These are phyloP conservation scores for Nakazawaea populi DNA, from an alignment of 805 yeast species.

Conservation along the genomic window DNA sequence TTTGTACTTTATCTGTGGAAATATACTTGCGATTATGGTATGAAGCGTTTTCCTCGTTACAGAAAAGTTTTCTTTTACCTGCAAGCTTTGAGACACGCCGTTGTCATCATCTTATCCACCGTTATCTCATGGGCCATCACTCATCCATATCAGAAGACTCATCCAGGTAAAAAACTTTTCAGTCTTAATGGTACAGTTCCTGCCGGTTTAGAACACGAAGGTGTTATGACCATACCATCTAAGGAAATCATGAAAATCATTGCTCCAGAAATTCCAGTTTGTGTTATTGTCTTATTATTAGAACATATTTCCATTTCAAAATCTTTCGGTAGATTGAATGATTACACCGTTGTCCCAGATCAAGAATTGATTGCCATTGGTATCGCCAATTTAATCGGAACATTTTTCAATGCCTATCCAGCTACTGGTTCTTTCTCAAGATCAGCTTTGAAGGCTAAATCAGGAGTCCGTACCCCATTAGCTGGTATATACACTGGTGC, in stretches of 20 bases:
- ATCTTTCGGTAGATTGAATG: conserved; percentile 89
- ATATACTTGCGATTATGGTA: conserved; percentile 51
- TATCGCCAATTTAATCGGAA: conserved; percentile 82
- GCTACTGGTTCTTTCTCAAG: conserved; percentile 95
- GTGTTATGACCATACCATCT: conserved; percentile 59
- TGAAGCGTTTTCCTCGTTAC: conserved; percentile 54
- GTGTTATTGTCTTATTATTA: conserved; percentile 72
- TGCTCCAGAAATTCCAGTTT: conserved; percentile 80
- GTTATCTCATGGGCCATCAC: conserved; percentile 76
- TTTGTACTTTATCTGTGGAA: conserved; percentile 71
- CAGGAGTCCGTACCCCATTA: conserved; percentile 92
- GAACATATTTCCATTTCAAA: conserved; percentile 94
- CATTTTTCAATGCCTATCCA: conserved; percentile 90
- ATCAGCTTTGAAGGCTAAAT: conserved; percentile 89
- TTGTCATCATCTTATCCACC: conserved; percentile 77
- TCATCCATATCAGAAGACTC: conserved; percentile 35
- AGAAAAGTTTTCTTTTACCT: conserved; percentile 59
- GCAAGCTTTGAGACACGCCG: conserved; percentile 74
- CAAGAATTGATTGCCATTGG: conserved; percentile 95
- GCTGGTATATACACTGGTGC: conserved; percentile 89
- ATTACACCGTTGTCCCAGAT: conserved; percentile 85
- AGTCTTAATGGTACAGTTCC: conserved; percentile 74
- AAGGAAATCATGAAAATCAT: conserved; percentile 48
- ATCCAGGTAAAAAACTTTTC: conserved; percentile 39
- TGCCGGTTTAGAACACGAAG: conserved; percentile 72